phyloP scores from a whole-genome alignment of 257 asterid genomes.

The Primulina huaijiensis region DNA sequence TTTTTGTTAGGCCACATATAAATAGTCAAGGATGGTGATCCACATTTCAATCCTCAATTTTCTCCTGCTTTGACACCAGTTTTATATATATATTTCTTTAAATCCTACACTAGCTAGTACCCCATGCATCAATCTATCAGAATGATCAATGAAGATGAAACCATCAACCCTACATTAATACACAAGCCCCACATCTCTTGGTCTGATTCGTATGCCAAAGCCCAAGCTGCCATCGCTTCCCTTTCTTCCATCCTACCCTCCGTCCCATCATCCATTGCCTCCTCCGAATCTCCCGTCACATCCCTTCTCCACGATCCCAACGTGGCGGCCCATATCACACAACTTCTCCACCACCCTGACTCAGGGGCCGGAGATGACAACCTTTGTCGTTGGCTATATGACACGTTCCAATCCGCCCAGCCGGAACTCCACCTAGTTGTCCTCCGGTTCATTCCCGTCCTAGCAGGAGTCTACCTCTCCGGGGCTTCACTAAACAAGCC shows the following conservation, averaged over 20 bases:
- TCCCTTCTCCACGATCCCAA: constrained; percentile 63
- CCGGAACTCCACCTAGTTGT: constrained; percentile 77
- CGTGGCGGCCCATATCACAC: constrained; percentile 48
- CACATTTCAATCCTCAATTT: constrained; percentile 34
- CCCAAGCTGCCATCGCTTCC: constrained; percentile 50
- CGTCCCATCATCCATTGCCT: constrained; percentile 44
- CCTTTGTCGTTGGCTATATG: constrained; percentile 96
- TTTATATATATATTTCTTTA: not conserved
- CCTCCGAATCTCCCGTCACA: constrained; percentile 66
- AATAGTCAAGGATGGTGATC: constrained; percentile 19
- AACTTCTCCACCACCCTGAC: constrained; percentile 66
- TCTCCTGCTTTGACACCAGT: constrained; percentile 19
- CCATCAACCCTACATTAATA: constrained; percentile 17
- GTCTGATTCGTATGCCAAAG: constrained; percentile 72
- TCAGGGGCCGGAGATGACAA: constrained; percentile 78
- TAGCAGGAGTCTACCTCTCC: constrained; percentile 77
- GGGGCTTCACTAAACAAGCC: constrained; percentile 69
- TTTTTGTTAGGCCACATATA: too few species aligned
- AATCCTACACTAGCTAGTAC: too few species aligned
- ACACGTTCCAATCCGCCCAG: constrained; percentile 74
- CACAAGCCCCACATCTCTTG: constrained; percentile 54
- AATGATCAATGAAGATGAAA: constrained; percentile 9
- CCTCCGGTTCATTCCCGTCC: constrained; percentile 69
- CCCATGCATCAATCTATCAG: not conserved
- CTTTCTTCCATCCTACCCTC: constrained; percentile 58